Base-by-base conservation (phyloP, 306 rosid genomes). In the Lotus japonicus region DNA sequence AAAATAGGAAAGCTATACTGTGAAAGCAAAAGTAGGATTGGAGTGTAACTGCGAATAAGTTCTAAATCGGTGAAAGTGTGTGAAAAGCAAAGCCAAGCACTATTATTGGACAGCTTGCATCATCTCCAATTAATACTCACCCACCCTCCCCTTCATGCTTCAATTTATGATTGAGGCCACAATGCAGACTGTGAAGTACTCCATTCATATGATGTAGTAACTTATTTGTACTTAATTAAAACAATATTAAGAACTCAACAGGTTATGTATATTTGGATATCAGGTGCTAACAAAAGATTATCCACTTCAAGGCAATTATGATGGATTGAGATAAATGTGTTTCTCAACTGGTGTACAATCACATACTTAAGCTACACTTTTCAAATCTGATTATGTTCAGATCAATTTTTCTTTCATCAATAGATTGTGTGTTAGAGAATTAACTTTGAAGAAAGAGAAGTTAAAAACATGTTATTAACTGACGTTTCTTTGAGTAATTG, bases 1-100 rank as follows among this genome's bases (percentile, higher is more conserved):
- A 23, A 74, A 83, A 84, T 55, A 6, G 85, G 92, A 82, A 73
- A 58, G 56, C 58, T 42, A 58, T 50, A 74, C 82, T 78, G 73
- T 28, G 64, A 42, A 17, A 51, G 71, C 39, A 41, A 85, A 87
- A 90, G 95, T 70, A 36, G 9, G 60, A 43, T 81, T 85, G 92
- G 84, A 85, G 83, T 72, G 79, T 87, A 89, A 76, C 90, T 74
- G 18, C 26, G 73, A 84, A 76, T 81, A 74, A 75, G 4, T 28
- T 50, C 66, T 62, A 49, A 17, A 73, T 71, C 43, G 49, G 71
- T 75, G 72, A 49, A 77, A 73, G 58, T 31, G 53, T 57, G 71
- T 73, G 51, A 5, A 53, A 72, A 56, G 68, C 46, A 39, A 26
- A n/a, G 46, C 11, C 57, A 12, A 39, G 18, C 18, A 67, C 64